A percentile compares a stretch with the other conserved stretches of the same genome.
Evolutionary conservation across 176 grass and related monocot species (phyloP).

Genomic region (Secale cereale): DNA sequence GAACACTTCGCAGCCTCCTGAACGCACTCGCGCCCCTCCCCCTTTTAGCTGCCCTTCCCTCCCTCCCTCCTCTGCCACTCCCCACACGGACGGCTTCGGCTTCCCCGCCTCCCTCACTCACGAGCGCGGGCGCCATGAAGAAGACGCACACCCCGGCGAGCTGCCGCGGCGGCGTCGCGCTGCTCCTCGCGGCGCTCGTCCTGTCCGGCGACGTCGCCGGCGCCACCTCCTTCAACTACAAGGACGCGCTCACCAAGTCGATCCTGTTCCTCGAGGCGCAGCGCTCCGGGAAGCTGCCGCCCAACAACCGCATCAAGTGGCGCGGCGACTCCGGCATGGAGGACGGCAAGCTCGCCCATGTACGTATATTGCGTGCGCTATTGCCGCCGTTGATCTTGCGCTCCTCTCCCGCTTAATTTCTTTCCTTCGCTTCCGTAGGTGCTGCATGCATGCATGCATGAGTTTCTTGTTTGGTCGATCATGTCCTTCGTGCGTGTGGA

Average conservation of each 20-base stretch:
- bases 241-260: slow-evolving; percentile 77
- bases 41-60: slow-evolving; percentile 8
- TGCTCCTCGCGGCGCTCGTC: slow-evolving; percentile 42
- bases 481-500: background rate
- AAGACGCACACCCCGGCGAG: background rate
- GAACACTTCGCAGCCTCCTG: slow-evolving; percentile 38
- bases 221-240: slow-evolving; percentile 51
- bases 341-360: slow-evolving; percentile 80
- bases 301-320: slow-evolving; percentile 74
- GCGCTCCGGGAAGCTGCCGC: slow-evolving; percentile 84
- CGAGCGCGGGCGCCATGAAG: background rate
- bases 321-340: slow-evolving; percentile 84
- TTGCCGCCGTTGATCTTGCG: background rate
- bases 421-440: background rate
- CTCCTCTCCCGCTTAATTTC: background rate
- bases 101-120: background rate
- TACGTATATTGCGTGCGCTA: slow-evolving; percentile 13
- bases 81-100: background rate
- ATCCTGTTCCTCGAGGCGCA: slow-evolving; percentile 97
- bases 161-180: slow-evolving; percentile 7
- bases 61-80: background rate
- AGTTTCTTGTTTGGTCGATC: background rate
- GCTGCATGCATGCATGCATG: too few species aligned
- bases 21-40: slow-evolving; percentile 32
- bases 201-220: slow-evolving; percentile 36